These are phyloP conservation scores for Penicillium sp. DNA, from an alignment of 2,329 filamentous ascomycete species.

Conservation along the genomic window DNA sequence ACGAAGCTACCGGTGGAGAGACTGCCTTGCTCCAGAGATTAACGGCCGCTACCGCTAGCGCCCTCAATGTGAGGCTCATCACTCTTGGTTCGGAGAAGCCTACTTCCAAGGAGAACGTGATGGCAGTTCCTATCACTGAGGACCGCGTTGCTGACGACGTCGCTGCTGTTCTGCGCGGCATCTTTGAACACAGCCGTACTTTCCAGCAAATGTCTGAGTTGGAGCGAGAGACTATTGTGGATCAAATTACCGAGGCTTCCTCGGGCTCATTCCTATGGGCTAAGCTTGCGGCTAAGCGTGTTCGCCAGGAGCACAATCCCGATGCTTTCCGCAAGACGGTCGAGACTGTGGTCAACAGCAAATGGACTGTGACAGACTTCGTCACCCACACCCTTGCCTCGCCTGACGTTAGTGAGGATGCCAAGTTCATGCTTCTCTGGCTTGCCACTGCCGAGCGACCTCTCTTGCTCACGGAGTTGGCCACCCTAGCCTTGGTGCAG, in stretches of 20 bases:
- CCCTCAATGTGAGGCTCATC: conserved; percentile 33
- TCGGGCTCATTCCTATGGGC: conserved; percentile 45
- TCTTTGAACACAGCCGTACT: conserved; percentile 26
- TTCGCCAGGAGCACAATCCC: conserved; percentile 29
- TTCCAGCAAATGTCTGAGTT: conserved; percentile 33
- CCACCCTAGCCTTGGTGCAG: conserved; percentile 33
- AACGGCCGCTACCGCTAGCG: conserved; percentile 23
- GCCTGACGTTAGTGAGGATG: conserved; percentile 32
- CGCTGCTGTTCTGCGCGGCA: conserved; percentile 34
- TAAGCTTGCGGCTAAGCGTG: conserved; percentile 37
- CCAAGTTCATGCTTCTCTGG: conserved; percentile 40
- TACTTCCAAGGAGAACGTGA: conserved; percentile 9
- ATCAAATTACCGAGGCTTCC: conserved; percentile 37
- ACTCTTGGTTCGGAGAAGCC: conserved; percentile 32
- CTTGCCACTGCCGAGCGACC: conserved; percentile 42
- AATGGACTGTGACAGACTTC: conserved; percentile 35
- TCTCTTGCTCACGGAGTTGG: conserved; percentile 36
- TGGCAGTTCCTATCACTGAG: conserved; percentile 30
- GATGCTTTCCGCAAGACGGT: conserved; percentile 34
- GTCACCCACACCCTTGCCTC: conserved; percentile 31
- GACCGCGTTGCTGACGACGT: conserved; percentile 44
- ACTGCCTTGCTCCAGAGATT: conserved; percentile 32
- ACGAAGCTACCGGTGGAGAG: conserved; percentile 39
- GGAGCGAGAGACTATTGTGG: conserved; percentile 37
- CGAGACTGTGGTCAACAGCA: conserved; percentile 29